Percentiles rank a stretch among this genome's conserved stretches.
phyloP scores from a whole-genome alignment of 2,329 filamentous ascomycete species.

The Xylariomycetidae sp. region DNA sequence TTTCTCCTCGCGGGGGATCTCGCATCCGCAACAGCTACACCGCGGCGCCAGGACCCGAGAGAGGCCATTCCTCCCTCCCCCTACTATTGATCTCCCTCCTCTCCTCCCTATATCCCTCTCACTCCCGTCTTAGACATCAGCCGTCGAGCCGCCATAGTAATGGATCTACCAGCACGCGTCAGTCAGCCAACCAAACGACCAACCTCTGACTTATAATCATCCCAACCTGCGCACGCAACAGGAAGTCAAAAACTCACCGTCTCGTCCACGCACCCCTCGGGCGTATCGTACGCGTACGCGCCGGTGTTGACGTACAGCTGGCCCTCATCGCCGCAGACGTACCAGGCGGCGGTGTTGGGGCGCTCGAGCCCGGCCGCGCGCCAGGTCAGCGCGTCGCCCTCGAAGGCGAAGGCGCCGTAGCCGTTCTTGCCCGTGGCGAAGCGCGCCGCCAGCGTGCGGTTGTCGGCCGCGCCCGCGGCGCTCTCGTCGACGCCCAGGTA shows the following conservation, averaged over 20 bases:
- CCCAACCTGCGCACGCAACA: no score
- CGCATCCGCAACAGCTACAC: no score
- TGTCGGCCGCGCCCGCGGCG: constrained; percentile 36
- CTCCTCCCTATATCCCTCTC: not conserved
- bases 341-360: constrained; percentile 53
- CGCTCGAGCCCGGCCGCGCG: constrained; percentile 38
- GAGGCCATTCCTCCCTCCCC: no score
- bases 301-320: constrained; percentile 53
- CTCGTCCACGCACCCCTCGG: constrained; percentile 51
- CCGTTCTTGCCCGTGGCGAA: constrained; percentile 45
- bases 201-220: not conserved
- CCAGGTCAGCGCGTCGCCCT: constrained; percentile 55
- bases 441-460: constrained; percentile 42
- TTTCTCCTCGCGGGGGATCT: no score
- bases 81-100: not conserved
- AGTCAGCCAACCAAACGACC: constrained; percentile 7
- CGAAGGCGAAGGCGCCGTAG: constrained; percentile 51
- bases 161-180: constrained; percentile 9
- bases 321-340: constrained; percentile 46
- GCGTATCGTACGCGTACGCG: constrained; percentile 52
- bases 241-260: constrained; percentile 40
- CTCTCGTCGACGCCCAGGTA: constrained; percentile 44
- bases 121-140: constrained; percentile 6
- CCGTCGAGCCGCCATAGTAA: constrained; percentile 7
- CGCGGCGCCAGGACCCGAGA: no score